phyloP scores from a whole-genome alignment of 2,329 filamentous ascomycete genomes.

The Arthrobotrys musiformis region DNA sequence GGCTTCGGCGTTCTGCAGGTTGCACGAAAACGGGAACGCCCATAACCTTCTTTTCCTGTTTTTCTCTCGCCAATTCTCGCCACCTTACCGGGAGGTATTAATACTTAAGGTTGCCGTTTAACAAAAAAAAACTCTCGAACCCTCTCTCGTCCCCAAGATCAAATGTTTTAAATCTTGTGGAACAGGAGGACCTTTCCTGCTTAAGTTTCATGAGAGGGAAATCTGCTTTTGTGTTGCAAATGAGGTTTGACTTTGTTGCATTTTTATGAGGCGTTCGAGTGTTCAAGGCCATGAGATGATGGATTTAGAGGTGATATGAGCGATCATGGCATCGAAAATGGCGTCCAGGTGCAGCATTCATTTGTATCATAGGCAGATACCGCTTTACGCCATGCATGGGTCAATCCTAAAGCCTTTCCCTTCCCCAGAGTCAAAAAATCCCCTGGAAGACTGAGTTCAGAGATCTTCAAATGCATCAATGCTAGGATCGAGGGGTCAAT shows the following conservation, averaged over 20 bases:
- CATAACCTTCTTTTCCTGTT: conserved; percentile 11
- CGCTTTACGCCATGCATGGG: neutral
- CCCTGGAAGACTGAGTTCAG: neutral
- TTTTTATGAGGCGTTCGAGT: conserved; percentile 14
- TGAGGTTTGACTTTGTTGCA: conserved; percentile 31
- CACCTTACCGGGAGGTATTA: conserved; percentile 8
- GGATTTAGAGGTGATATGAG: conserved; percentile 31
- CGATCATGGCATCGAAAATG: neutral
- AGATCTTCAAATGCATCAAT: neutral
- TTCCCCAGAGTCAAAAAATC: neutral
- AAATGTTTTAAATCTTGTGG: conserved; percentile 6
- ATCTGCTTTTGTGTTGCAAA: conserved; percentile 16
- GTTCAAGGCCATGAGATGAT: conserved; percentile 9
- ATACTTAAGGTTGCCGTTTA: conserved; percentile 6
- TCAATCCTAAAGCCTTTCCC: neutral
- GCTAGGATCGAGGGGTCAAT: neutral
- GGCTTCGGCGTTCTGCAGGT: conserved; percentile 4
- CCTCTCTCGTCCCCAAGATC: neutral
- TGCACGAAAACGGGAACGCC: conserved; percentile 41
- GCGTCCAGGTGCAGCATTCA: neutral
- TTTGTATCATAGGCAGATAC: neutral
- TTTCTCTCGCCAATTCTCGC: conserved; percentile 17
- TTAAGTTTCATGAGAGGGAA: neutral
- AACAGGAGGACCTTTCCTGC: neutral
- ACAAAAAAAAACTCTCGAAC: conserved; percentile 27